A percentile compares a stretch with the other conserved stretches of the same genome.
These are phyloP conservation scores for Trichoderma lentiforme DNA, from an alignment of 2,329 filamentous ascomycete genomes.

Conservation along the genomic window DNA sequence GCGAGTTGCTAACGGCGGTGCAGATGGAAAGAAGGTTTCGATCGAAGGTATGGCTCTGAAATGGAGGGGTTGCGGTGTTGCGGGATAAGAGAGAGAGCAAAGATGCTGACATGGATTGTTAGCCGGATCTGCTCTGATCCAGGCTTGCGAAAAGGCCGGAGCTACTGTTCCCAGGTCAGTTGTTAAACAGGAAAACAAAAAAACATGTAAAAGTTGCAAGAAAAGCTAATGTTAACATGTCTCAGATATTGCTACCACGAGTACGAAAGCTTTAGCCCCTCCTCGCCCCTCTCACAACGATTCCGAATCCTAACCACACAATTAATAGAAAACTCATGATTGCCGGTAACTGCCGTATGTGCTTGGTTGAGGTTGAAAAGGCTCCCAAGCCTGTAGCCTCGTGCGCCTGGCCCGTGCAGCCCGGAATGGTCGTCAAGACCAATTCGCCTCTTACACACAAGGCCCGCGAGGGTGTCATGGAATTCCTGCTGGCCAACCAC, in stretches of 20 bases:
- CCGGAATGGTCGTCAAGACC: conserved; percentile 98
- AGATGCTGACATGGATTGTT: conserved; percentile 39
- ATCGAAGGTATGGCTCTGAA: conserved; percentile 72
- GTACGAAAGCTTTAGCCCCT: conserved; percentile 49
- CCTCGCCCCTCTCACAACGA: conserved; percentile 18
- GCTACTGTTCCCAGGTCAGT: conserved; percentile 77
- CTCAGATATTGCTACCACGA: conserved; percentile 97
- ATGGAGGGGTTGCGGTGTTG: conserved; percentile 19
- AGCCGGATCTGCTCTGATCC: conserved; percentile 96
- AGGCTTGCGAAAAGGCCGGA: conserved; percentile 98
- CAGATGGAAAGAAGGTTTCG: conserved; percentile 96
- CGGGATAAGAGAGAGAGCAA: conserved; percentile 1
- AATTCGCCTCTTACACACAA: conserved; percentile 96
- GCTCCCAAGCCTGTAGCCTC: conserved; percentile 96
- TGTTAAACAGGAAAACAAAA: neutral
- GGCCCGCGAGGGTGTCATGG: conserved; percentile 97
- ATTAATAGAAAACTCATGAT: conserved; percentile 85
- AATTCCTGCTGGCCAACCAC: conserved; percentile 95
- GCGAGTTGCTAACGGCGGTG: conserved; percentile 31
- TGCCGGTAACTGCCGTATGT: conserved; percentile 99
- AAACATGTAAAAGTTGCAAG: neutral
- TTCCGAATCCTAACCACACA: conserved; percentile 34
- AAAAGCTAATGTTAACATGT: conserved; percentile 26
- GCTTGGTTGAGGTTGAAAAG: conserved; percentile 94
- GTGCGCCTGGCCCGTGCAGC: conserved; percentile 97